Evolutionary conservation across 2,329 filamentous ascomycete species (phyloP).

Genomic region (Epicoccum sorghinum): DNA sequence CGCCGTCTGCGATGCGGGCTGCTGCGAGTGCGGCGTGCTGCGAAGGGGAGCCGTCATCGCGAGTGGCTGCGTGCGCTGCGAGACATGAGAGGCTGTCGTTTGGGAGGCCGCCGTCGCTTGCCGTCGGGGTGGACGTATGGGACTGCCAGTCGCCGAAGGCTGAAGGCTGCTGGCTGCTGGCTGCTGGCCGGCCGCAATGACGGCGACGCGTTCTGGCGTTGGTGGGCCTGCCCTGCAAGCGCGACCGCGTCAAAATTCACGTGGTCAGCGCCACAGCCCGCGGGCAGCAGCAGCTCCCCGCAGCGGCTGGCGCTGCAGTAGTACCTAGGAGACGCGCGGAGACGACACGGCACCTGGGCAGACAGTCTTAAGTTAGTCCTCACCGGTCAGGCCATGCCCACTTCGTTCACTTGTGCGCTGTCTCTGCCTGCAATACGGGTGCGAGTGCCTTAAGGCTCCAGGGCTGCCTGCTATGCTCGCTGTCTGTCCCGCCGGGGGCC

Average conservation of each 20-base stretch:
- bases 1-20: conserved; percentile 67
- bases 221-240: not conserved
- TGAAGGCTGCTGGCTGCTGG: too few species aligned
- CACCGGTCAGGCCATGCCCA: not conserved
- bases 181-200: conserved; percentile 2
- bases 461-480: not conserved
- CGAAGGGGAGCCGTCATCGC: conserved; percentile 38
- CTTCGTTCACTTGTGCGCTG: too few species aligned
- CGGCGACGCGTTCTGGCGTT: not conserved
- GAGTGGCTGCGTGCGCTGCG: not conserved
- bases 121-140: too few species aligned
- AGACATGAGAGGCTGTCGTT: not conserved
- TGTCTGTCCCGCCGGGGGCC: too few species aligned
- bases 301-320: too few species aligned
- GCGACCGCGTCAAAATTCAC: conserved; percentile 8
- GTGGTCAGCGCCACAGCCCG: not conserved
- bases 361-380: not conserved
- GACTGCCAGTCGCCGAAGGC: too few species aligned
- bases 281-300: not conserved
- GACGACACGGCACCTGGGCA: not conserved
- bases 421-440: not conserved
- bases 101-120: not conserved
- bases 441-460: not conserved
- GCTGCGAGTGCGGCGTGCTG: conserved; percentile 33
- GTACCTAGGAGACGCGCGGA: too few species aligned